Base-by-base conservation (phyloP, 1,284 basidiomycete species). In the Apiotrichum gracile region DNA sequence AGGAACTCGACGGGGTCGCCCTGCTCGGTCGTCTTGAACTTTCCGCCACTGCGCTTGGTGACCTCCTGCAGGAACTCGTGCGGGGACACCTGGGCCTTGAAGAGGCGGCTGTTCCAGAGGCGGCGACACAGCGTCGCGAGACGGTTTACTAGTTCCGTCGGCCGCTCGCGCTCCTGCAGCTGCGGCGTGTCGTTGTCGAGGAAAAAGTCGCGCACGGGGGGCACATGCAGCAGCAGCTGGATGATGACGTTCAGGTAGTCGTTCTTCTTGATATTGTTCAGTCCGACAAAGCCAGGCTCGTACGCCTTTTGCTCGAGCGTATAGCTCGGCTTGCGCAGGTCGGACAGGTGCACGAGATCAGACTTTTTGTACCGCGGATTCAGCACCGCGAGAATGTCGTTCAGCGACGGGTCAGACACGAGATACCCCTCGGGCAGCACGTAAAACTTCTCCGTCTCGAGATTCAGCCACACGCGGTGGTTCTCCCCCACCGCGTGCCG, bases 21-120 rank as follows among this genome's bases (percentile, higher is more conserved):
- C 76, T 93, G 90, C 68, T 90, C 82, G 62, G 93, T 93, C 60
- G 96, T 81, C 62, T 86, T 85, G 76, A 93, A 98, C 73, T 89
- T 91, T 16, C 91, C 90, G 29, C 79, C 81, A 66, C 88, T 92
- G 31, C 86, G 85, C 59, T 88, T 82, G 58, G 87, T 85, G 43
- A 98, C 92, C 76, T 98, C 94, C 75, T 99, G 96, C 58, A 97
- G 76, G 70, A 98, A 93, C 74, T 99, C 96, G 75, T 98, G 96
- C 10, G 96, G 96, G 61, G 87, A 91, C 60, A 97, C 92, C 80
- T 99, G 96, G 52, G 88, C 87, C 75, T 99, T 99, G 83, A 98
- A 97, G 52, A 94, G 76, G 45, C 85, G 79, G 6, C 91, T 88
- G 73, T 97, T 98, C 96, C 96, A 99, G 25, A 97, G 73, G 71